Evolutionary conservation across 208 protist species (phyloP), one percentile per base, ranked within the genome.

Genomic region (Leishmania guyanensis): DNA sequence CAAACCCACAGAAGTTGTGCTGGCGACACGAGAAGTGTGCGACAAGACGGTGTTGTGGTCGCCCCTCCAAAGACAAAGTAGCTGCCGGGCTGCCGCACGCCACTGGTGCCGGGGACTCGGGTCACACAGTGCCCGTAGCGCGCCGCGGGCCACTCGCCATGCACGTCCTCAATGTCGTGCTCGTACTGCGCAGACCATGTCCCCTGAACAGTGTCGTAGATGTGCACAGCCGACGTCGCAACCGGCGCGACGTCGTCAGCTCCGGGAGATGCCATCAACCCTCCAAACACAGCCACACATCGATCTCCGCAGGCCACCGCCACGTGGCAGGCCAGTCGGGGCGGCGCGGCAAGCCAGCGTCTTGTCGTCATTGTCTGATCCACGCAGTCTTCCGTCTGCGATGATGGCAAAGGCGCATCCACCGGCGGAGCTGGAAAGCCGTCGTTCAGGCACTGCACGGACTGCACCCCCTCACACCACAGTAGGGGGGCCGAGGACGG

Each of bases 1-100:
- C 86, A 92, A 8, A 92, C 68, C 91, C 91, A 94, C 69, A 94
- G 80, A 69, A 91, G 75, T 50, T 94, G 89, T 76, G 88, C 86
- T 53, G 73, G 76, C 50, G 85, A 64, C 69, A 90, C 72, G 54
- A 90, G 62, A 12, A n/a, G 14, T 1, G 72, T 48, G 51, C 29
- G 68, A 75, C 77, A 72, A 62, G 79, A 66, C 39, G 76, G 29
- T 43, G 33, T 56, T 51, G 72, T 50, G 29, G 48, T 14, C 3
- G 77, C 84, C 20, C 87, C 87, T 39, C 87, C 86, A 62, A 85
- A 83, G 16, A 91, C 74, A 20, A 84, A 74, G 71, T 79, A 82
- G 66, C 72, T 82, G 56, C 33, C 39, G 53, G 75, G 81, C 80
- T 74, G 56, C 79, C 69, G 60, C 16, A 46, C 78, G 36, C 82